These are phyloP conservation scores for Cryptosporidium sp. DNA, from an alignment of 169 alveolate genomes.

Conservation along the genomic window DNA sequence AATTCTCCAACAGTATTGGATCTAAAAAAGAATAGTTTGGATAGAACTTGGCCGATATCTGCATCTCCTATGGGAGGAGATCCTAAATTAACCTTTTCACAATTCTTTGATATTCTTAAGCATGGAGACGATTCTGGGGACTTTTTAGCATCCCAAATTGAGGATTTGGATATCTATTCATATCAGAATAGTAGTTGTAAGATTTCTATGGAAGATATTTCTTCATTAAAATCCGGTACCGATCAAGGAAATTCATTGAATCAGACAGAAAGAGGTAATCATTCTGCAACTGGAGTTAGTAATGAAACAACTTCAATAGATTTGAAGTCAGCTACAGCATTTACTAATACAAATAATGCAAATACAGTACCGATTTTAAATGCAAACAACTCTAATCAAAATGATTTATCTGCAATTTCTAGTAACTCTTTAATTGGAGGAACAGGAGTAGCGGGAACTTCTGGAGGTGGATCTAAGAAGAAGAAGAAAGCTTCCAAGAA, in stretches of 20 bases:
- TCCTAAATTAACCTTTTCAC: not conserved
- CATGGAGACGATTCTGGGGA: not conserved
- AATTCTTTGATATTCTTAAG: conserved; percentile 26
- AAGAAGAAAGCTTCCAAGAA: conserved; percentile 56
- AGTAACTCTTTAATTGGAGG: not conserved
- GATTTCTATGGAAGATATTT: not conserved
- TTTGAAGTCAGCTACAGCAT: not conserved
- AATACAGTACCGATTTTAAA: not conserved
- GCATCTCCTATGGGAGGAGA: conserved; percentile 13
- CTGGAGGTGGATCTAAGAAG: conserved; percentile 16
- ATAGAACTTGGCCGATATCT: not conserved
- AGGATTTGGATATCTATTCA: not conserved
- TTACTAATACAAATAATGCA: too few relatives aligned
- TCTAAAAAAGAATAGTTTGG: not conserved
- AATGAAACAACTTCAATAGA: not conserved
- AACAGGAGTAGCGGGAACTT: not conserved
- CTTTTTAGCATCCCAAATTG: conserved; percentile 3
- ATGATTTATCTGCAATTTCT: not conserved
- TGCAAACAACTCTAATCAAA: conserved; percentile 14
- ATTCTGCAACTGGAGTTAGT: not conserved
- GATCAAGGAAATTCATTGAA: not conserved
- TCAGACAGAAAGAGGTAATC: not conserved
- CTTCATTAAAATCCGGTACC: not conserved
- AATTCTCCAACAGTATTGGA: not conserved
- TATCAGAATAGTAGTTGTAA: not conserved